These are phyloP conservation scores for Echium plantagineum DNA, from an alignment of 257 asterid species.

Conservation along the genomic window DNA sequence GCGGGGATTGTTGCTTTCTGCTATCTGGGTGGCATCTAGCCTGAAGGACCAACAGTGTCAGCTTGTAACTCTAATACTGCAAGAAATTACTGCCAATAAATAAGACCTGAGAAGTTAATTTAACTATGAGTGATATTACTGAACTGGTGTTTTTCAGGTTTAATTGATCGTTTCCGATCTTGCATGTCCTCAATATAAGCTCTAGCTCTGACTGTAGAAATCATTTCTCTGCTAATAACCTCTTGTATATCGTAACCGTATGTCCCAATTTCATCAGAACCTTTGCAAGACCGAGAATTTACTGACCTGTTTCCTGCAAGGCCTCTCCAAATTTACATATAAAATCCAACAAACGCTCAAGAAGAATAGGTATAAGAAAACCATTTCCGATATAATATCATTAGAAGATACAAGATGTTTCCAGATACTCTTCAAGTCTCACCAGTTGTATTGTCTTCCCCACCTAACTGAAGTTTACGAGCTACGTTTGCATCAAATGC, in stretches of 20 bases:
- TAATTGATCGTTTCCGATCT: constrained; percentile 25
- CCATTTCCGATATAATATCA: not conserved
- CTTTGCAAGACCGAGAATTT: constrained; percentile 20
- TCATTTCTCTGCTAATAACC: constrained; percentile 21
- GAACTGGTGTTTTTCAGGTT: constrained; percentile 40
- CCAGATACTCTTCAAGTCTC: not conserved
- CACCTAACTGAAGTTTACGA: constrained; percentile 8
- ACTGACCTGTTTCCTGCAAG: constrained; percentile 49
- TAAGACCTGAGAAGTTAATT: not conserved
- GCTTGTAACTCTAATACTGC: not conserved
- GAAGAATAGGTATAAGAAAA: not conserved
- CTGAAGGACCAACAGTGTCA: constrained; percentile 27
- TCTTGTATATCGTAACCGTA: constrained; percentile 17
- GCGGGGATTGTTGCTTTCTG: constrained; percentile 38
- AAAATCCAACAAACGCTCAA: not conserved
- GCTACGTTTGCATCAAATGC: no score
- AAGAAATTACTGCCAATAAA: not conserved
- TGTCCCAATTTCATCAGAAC: constrained; percentile 22
- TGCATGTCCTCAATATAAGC: constrained; percentile 19
- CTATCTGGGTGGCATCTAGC: constrained; percentile 34
- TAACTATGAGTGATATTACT: constrained; percentile 9
- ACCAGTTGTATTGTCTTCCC: constrained; percentile 7
- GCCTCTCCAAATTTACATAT: constrained; percentile 22
- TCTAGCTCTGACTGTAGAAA: constrained; percentile 19
- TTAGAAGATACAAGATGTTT: not conserved